Evolutionary conservation across 108 stramenopile genomes (phyloP).

Genomic region (Nitzschia sp.): DNA sequence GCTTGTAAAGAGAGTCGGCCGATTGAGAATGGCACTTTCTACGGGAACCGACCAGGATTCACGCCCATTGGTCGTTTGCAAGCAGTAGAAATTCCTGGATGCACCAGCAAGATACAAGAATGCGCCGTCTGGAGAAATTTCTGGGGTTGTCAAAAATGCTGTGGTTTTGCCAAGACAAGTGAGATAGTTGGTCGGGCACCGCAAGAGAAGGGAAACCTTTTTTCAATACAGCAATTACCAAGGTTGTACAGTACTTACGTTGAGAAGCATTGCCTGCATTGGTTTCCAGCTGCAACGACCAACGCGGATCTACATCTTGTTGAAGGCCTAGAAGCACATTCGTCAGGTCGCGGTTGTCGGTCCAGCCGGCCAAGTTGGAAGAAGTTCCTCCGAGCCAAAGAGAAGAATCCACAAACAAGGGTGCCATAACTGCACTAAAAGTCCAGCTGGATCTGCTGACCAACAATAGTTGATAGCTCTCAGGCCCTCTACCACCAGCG

Average conservation of each 20-base stretch:
- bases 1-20: conserved; percentile 14
- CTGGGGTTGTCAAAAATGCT: conserved; percentile 26
- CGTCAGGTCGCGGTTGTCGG: conserved; percentile 15
- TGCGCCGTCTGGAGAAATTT: conserved; percentile 7
- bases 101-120: conserved; percentile 20
- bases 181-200: conserved; percentile 9
- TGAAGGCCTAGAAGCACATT: conserved; percentile 7
- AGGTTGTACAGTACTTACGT: conserved; percentile 35
- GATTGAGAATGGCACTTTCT: conserved; percentile 17
- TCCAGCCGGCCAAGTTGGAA: conserved; percentile 28
- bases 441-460: conserved; percentile 21
- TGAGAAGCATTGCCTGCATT: conserved; percentile 28
- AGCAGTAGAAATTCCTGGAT: conserved; percentile 18
- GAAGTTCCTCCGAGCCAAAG: conserved; percentile 34
- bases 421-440: conserved; percentile 19
- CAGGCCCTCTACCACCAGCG: conserved; percentile 6
- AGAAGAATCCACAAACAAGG: conserved; percentile 21
- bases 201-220: too few relatives aligned
- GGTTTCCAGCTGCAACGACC: conserved; percentile 12
- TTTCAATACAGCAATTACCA: too few relatives aligned
- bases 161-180: not conserved
- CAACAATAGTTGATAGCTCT: conserved; percentile 13
- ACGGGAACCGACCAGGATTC: conserved; percentile 19
- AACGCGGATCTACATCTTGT: conserved; percentile 21
- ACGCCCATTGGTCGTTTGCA: conserved; percentile 22